These are phyloP conservation scores for Mycosarcoma maydis DNA, from an alignment of 1,284 basidiomycete genomes.

Conservation along the genomic window DNA sequence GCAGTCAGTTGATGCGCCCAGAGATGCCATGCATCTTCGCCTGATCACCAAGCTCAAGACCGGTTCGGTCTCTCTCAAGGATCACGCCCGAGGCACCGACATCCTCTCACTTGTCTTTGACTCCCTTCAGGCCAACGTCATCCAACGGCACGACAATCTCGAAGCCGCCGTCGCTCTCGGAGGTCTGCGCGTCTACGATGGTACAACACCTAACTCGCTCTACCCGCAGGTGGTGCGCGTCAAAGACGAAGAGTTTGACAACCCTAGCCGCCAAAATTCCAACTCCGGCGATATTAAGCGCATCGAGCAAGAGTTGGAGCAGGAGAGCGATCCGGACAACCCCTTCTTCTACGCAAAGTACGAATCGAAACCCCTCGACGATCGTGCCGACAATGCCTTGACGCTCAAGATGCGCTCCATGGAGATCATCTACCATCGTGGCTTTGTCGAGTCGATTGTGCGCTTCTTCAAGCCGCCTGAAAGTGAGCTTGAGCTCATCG, in stretches of 20 bases:
- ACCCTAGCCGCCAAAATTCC: slow-evolving; percentile 37
- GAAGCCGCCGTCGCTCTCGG: slow-evolving; percentile 85
- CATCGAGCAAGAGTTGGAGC: slow-evolving; percentile 62
- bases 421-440: slow-evolving; percentile 96
- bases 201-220: slow-evolving; percentile 81
- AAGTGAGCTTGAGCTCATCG: slow-evolving; percentile 94
- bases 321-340: slow-evolving; percentile 69
- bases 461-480: slow-evolving; percentile 94
- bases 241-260: slow-evolving; percentile 72
- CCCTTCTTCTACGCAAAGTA: slow-evolving; percentile 94
- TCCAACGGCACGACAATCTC: slow-evolving; percentile 87
- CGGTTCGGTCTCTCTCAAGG: slow-evolving; percentile 60
- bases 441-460: slow-evolving; percentile 91
- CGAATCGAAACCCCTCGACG: slow-evolving; percentile 91
- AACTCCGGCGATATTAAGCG: slow-evolving; percentile 44
- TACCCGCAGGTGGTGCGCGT: slow-evolving; percentile 95
- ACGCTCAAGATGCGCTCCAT: slow-evolving; percentile 92
- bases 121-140: slow-evolving; percentile 82
- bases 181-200: slow-evolving; percentile 89
- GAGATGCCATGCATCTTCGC: slow-evolving; percentile 83
- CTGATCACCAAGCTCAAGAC: slow-evolving; percentile 72
- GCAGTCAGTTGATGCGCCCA: slow-evolving; percentile 71
- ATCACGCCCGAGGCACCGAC: slow-evolving; percentile 69
- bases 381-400: slow-evolving; percentile 89
- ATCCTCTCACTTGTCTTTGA: slow-evolving; percentile 91